Evolutionary conservation across 305 asterid genomes (phyloP).

Genomic region (Fraxinus xanthoxyloides): DNA sequence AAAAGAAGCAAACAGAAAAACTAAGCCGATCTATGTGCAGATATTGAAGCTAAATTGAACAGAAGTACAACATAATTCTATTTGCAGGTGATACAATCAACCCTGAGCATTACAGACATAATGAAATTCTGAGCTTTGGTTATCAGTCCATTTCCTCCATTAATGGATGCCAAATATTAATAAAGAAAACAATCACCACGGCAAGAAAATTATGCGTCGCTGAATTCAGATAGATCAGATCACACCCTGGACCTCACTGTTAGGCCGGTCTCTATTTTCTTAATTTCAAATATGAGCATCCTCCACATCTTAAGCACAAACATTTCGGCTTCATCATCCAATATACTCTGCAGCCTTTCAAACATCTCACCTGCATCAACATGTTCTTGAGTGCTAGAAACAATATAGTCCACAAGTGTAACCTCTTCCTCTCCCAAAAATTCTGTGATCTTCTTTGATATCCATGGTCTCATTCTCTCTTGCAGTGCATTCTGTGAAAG

Average conservation of each 20-base stretch:
- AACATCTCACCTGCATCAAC: constrained; percentile 91
- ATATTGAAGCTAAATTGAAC: not conserved
- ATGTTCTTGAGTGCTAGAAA: constrained; percentile 91
- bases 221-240: constrained; percentile 17
- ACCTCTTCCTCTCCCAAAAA: constrained; percentile 95
- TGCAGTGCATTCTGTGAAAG: constrained; percentile 72
- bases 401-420: constrained; percentile 83
- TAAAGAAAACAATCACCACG: not conserved
- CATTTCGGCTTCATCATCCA: constrained; percentile 99
- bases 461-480: constrained; percentile 92
- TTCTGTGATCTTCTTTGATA: constrained; percentile 89
- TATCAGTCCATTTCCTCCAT: not conserved
- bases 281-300: constrained; percentile 98
- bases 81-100: constrained; percentile 1
- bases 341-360: constrained; percentile 80
- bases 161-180: constrained; percentile 2
- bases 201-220: constrained; percentile 9
- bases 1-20: not conserved
- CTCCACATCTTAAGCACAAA: constrained; percentile 99
- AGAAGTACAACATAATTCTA: not conserved
- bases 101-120: constrained; percentile 2
- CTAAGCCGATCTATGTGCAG: not conserved
- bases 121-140: not conserved
- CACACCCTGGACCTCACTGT: constrained; percentile 57
- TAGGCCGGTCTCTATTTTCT: constrained; percentile 88